These are phyloP conservation scores for Breviolum minutum DNA, from an alignment of 73 alveolate species.

Conservation along the genomic window DNA sequence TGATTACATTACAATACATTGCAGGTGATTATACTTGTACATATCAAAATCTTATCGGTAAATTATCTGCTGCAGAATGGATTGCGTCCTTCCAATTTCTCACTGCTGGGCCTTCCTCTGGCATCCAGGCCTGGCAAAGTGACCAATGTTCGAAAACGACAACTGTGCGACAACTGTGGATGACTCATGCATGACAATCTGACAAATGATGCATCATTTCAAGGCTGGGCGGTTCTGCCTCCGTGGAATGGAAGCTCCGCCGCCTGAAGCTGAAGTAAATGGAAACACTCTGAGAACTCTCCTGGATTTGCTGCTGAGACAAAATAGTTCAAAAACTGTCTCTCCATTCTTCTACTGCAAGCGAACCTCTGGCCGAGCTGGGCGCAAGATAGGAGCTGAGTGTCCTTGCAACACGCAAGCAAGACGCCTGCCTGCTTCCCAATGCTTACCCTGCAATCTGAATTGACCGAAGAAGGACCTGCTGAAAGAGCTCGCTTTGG, in stretches of 20 bases:
- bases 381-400: constrained; percentile 12
- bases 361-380: neutral
- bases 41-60: too few relatives aligned
- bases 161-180: too few relatives aligned
- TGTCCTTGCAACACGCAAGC: neutral
- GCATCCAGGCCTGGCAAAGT: neutral
- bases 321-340: neutral
- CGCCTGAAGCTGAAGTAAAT: too few relatives aligned
- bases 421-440: too few relatives aligned
- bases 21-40: too few relatives aligned
- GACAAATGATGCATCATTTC: neutral
- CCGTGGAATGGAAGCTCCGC: too few relatives aligned
- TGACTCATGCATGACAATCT: too few relatives aligned
- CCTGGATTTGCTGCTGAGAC: too few relatives aligned
- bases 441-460: neutral
- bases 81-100: constrained; percentile 11
- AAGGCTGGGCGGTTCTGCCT: neutral
- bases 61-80: neutral
- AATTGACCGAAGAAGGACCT: neutral
- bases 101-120: constrained; percentile 23
- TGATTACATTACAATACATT: too few relatives aligned
- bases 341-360: neutral
- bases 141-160: too few relatives aligned
- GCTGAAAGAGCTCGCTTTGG: constrained; percentile 71
- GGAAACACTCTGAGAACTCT: too few relatives aligned